Percentiles rank a stretch among this genome's conserved stretches.
phyloP scores from a whole-genome alignment of 495 filamentous ascomycete genomes.

The Hypoxylon trugodes region DNA sequence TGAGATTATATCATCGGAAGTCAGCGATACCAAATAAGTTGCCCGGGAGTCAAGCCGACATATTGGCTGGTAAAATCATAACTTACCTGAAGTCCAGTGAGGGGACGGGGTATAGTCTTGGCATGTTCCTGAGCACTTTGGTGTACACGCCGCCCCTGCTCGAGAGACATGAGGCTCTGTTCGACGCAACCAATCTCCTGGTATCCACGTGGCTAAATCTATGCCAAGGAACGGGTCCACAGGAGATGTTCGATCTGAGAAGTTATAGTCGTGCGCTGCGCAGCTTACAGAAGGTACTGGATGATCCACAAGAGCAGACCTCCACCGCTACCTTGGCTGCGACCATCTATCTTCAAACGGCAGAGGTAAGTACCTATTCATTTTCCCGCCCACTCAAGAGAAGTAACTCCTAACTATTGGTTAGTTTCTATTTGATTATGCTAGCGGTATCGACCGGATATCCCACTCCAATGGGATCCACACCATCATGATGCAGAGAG shows the following conservation, averaged over 20 bases:
- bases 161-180: constrained; percentile 20
- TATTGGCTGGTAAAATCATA: constrained; percentile 13
- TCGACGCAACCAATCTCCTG: constrained; percentile 27
- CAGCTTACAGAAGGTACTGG: constrained; percentile 21
- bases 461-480: constrained; percentile 30
- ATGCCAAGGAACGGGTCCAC: background rate
- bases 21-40: constrained; percentile 5
- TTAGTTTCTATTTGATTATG: constrained; percentile 22
- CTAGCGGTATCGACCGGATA: constrained; percentile 11
- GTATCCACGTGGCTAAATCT: constrained; percentile 25
- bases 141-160: constrained; percentile 16
- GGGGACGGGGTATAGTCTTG: constrained; percentile 23
- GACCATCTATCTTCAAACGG: constrained; percentile 22
- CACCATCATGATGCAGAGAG: constrained; percentile 19
- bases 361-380: constrained; percentile 8
- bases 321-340: constrained; percentile 24
- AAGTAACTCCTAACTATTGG: background rate
- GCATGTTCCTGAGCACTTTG: constrained; percentile 17
- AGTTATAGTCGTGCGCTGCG: constrained; percentile 23
- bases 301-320: constrained; percentile 20
- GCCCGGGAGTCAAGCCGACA: constrained; percentile 3
- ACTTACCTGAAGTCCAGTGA: constrained; percentile 18
- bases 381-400: too few relatives aligned
- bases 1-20: constrained; percentile 8
- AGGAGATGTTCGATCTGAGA: constrained; percentile 15